Evolutionary conservation across 768 basidiomycete species (phyloP).

Genomic region (Russula emetica): DNA sequence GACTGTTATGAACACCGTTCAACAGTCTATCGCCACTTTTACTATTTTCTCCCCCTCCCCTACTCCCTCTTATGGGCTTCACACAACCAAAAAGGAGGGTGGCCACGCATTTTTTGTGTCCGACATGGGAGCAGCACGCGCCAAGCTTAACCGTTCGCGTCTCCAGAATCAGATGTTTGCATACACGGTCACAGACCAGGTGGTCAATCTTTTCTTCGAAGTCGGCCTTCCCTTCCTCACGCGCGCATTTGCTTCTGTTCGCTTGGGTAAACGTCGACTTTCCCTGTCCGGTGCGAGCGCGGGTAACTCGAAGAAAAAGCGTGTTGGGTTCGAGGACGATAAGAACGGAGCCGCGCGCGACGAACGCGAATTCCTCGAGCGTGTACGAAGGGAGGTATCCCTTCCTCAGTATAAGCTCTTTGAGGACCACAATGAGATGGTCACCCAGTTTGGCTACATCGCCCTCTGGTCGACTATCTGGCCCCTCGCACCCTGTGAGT

Average conservation of each 20-base stretch:
- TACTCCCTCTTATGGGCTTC: conserved; percentile 23
- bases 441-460: conserved; percentile 91
- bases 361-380: conserved; percentile 77
- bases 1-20: conserved; percentile 62
- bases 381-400: conserved; percentile 69
- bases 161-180: conserved; percentile 92
- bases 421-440: conserved; percentile 94
- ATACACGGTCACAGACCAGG: conserved; percentile 85
- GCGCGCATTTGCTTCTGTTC: conserved; percentile 51
- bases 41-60: background rate
- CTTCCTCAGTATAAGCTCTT: conserved; percentile 80
- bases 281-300: conserved; percentile 20
- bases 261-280: conserved; percentile 35
- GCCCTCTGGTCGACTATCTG: conserved; percentile 91
- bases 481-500: conserved; percentile 78
- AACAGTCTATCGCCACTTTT: conserved; percentile 30
- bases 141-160: conserved; percentile 62
- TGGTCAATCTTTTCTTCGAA: conserved; percentile 71
- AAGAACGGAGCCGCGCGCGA: conserved; percentile 45
- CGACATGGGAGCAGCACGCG: conserved; percentile 37
- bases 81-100: conserved; percentile 28
- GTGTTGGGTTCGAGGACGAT: conserved; percentile 71
- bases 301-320: conserved; percentile 50
- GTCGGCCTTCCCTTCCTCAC: conserved; percentile 76
- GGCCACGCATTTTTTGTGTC: conserved; percentile 14